Base-by-base conservation (phyloP, 2,329 filamentous ascomycete species). In the Aspergillus ochraceoroseus region DNA sequence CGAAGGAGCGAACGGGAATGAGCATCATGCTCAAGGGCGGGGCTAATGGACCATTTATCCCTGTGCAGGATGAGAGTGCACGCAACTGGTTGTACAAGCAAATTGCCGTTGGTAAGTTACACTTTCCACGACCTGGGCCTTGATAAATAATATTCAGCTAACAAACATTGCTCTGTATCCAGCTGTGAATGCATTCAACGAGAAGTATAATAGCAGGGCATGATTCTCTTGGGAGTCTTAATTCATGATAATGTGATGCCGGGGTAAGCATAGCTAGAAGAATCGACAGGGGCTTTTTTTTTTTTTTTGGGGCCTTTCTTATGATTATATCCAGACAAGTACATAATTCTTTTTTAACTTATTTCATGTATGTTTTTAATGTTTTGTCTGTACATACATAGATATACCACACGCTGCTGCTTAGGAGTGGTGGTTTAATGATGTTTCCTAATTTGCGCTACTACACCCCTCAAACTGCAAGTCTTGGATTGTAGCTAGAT, bases 1-100 rank as follows among this genome's bases (percentile, higher is more conserved):
- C 83, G 31, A 98, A 96, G 71, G 94, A 98, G 73, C 75, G 92
- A 37, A 98, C 92, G 0, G 94, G 92, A 0, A 80, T 98, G 67
- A 89, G 86, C 52, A 78, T 98, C 47, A 83, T 85, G 32, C 70
- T 96, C 51, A 85, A 94, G 53, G 90, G 89, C 7, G 90, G 89
- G 3, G 86, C 83, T 2, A 95, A 95, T 61, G 92, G 92, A 0
- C 92, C 92, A 2, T 98, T 96, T 59, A 82, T 98, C 5, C 92
- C 92, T 0, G 85, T 96, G 4, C 83, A 81, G n/a, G 88, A 95
- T 56, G 90, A 95, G 65, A 85, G 82, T 44, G 71, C 71, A 32
- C 66, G 79, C 57, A 82, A 83, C 57, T 83, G 79, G 79, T 64
- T 83, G 50, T 83, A 83, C 53, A 70, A 66, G 49, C 79, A 82